These are phyloP conservation scores for Selaginella tamariscina DNA, from an alignment of 75 land plant species.

Conservation along the genomic window DNA sequence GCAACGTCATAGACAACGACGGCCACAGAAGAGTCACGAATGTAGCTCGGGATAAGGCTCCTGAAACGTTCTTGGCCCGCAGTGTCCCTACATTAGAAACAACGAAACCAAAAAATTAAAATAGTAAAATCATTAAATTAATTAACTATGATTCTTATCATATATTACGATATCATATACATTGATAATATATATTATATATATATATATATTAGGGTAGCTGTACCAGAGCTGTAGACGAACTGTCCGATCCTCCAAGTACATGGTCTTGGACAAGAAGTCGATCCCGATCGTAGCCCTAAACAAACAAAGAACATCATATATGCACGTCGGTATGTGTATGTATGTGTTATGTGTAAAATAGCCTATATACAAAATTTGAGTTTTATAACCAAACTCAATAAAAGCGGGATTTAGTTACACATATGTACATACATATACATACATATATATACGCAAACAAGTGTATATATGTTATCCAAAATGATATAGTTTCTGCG, in stretches of 20 bases:
- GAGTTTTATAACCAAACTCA: background rate
- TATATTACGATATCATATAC: no score
- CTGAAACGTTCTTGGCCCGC: conserved; percentile 57
- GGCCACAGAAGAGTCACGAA: conserved; percentile 62
- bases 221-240: conserved; percentile 39
- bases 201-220: background rate
- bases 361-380: no score
- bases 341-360: no score
- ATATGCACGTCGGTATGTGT: no score
- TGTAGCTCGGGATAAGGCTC: conserved; percentile 63
- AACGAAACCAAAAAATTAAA: background rate
- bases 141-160: no score
- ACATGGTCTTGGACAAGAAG: conserved; percentile 46
- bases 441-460: no score
- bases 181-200: no score
- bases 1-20: conserved; percentile 66
- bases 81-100: conserved; percentile 38
- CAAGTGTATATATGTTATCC: no score
- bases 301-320: conserved; percentile 5
- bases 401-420: no score
- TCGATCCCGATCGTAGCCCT: conserved; percentile 47
- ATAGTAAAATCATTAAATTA: no score
- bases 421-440: no score
- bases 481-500: no score
- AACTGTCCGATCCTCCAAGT: conserved; percentile 44